phyloP scores from a whole-genome alignment of 225 moss, liverwort and hornwort species.

The Pseudoscleropodium purum region DNA sequence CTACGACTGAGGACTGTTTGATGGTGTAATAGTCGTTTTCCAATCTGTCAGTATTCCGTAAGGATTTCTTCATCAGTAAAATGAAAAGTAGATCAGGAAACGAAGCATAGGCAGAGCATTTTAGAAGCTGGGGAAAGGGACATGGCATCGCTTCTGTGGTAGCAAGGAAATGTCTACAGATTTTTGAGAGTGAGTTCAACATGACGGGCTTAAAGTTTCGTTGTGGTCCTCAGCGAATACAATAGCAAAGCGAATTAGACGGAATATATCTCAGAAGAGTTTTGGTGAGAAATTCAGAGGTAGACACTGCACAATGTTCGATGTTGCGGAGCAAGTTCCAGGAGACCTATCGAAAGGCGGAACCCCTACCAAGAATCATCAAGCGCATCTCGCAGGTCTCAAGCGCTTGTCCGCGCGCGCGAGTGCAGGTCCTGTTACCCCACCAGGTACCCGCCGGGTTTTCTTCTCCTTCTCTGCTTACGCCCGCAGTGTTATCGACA shows the following conservation, averaged over 20 bases:
- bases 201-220: background rate
- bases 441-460: conserved; percentile 60
- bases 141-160: background rate
- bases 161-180: background rate
- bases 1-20: background rate
- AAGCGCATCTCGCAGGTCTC: conserved; percentile 76
- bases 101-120: background rate
- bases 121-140: background rate
- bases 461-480: conserved; percentile 83
- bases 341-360: conserved; percentile 16
- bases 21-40: background rate
- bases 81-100: background rate
- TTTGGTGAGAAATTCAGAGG: background rate
- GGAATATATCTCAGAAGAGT: background rate
- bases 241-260: background rate
- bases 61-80: background rate
- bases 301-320: conserved; percentile 42
- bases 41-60: background rate
- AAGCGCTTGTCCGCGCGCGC: conserved; percentile 84
- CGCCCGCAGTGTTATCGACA: conserved; percentile 67
- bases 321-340: conserved; percentile 37
- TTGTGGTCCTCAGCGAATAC: background rate
- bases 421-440: conserved; percentile 56
- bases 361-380: conserved; percentile 38
- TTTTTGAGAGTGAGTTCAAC: background rate